Evolutionary conservation across 2,329 filamentous ascomycete genomes (phyloP).

Genomic region (Fusarium domesticum): DNA sequence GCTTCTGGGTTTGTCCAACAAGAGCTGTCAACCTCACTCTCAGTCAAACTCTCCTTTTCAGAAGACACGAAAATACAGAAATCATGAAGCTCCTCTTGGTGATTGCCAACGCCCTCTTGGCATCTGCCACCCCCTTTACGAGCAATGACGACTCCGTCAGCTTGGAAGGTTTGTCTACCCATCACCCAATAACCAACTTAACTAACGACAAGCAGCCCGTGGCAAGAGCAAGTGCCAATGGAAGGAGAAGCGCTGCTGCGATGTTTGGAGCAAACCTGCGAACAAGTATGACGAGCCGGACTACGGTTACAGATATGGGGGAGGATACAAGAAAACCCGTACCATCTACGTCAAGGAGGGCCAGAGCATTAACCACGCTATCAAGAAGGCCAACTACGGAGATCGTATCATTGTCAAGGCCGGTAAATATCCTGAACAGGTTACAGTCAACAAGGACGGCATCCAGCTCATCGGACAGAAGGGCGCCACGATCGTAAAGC

Average conservation of each 20-base stretch:
- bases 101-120: constrained; percentile 4
- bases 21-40: too few species aligned
- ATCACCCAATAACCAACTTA: rapidly evolving
- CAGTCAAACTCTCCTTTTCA: background rate
- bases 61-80: background rate
- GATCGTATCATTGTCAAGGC: constrained; percentile 33
- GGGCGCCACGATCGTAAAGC: constrained; percentile 28
- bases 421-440: constrained; percentile 35
- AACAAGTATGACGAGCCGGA: constrained; percentile 1
- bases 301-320: background rate
- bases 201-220: constrained; percentile 11
- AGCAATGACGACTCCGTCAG: constrained; percentile 5
- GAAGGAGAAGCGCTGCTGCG: constrained; percentile 18
- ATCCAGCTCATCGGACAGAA: constrained; percentile 34
- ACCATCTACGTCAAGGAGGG: constrained; percentile 17
- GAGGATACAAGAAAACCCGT: constrained; percentile 3
- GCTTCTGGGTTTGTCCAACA: background rate
- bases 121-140: constrained; percentile 12
- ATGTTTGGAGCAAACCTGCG: background rate
- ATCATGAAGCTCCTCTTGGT: constrained; percentile 14
- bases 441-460: constrained; percentile 34
- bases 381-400: constrained; percentile 28
- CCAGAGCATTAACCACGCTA: constrained; percentile 33
- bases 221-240: constrained; percentile 10
- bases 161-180: constrained; percentile 5